Conservation (phyloP, 2,329 filamentous ascomycete species). For the Botrytis pseudocinerea region DNA sequence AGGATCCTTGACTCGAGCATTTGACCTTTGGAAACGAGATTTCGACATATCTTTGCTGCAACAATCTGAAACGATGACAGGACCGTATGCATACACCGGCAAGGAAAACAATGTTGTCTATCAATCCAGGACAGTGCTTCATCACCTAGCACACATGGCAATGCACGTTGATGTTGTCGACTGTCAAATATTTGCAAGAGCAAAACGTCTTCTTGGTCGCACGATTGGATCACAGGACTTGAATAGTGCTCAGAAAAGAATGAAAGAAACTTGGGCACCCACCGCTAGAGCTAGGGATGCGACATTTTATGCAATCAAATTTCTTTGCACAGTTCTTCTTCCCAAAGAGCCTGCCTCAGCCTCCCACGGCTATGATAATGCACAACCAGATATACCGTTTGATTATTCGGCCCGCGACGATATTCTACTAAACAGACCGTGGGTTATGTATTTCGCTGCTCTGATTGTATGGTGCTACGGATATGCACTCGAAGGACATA, state of each 20-base stretch:
- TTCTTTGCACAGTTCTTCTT: conserved; percentile 80
- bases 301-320: conserved; percentile 87
- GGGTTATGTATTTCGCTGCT: conserved; percentile 91
- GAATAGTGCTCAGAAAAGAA: conserved; percentile 73
- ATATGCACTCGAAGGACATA: conserved; percentile 82
- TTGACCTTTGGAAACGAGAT: conserved; percentile 90
- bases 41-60: conserved; percentile 76
- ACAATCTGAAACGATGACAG: conserved; percentile 53
- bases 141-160: conserved; percentile 94
- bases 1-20: conserved; percentile 78
- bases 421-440: conserved; percentile 84
- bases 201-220: conserved; percentile 79
- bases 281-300: conserved; percentile 87
- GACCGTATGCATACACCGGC: conserved; percentile 56
- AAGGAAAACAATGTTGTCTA: conserved; percentile 71
- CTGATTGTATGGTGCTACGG: conserved; percentile 96
- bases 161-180: conserved; percentile 98
- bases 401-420: conserved; percentile 85
- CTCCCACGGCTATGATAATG: conserved; percentile 28
- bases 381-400: conserved; percentile 42
- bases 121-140: conserved; percentile 83
- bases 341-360: conserved; percentile 51
- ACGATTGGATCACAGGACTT: conserved; percentile 83
- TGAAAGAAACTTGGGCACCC: conserved; percentile 87
- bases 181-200: conserved; percentile 91